These are phyloP conservation scores for Fusarium coicis DNA, from an alignment of 2,329 filamentous ascomycete species.

Conservation along the genomic window DNA sequence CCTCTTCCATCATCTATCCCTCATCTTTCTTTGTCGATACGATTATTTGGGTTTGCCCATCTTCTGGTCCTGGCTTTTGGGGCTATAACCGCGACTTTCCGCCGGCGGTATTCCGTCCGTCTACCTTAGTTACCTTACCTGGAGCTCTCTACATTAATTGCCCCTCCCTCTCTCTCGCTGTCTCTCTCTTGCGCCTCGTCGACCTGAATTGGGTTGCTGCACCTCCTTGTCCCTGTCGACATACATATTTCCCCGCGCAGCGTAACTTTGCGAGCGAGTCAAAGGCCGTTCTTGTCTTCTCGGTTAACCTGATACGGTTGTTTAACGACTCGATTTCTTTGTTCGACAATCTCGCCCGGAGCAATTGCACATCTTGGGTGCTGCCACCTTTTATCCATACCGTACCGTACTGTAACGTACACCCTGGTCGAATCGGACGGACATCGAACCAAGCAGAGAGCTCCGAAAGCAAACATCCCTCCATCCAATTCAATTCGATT, in stretches of 20 bases:
- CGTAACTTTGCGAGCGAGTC: conserved; percentile 1
- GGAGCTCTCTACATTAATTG: conserved; percentile 21
- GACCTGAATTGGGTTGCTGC: conserved; percentile 3
- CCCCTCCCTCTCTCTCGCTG: conserved; percentile 12
- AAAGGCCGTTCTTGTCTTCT: background rate
- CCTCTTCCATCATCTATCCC: conserved; percentile 16
- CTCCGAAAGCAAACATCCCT: conserved; percentile 25
- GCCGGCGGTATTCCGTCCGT: conserved; percentile 1
- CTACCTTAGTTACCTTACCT: background rate
- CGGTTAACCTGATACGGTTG: conserved; percentile 14
- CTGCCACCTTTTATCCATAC: conserved; percentile 2
- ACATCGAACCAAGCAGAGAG: conserved; percentile 29
- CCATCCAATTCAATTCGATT: background rate
- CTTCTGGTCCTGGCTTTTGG: background rate
- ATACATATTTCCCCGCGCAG: conserved; percentile 11
- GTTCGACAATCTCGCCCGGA: conserved; percentile 28
- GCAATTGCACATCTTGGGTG: conserved; percentile 33
- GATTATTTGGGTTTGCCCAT: conserved; percentile 22
- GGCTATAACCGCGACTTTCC: conserved; percentile 26
- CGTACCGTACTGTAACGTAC: background rate
- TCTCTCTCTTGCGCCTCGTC: conserved; percentile 10
- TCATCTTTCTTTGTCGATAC: conserved; percentile 25
- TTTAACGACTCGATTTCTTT: conserved; percentile 10
- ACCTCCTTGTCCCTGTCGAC: background rate
- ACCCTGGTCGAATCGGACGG: conserved; percentile 21